These are phyloP conservation scores for Pichia nakasei DNA, from an alignment of 805 yeast genomes.

Conservation along the genomic window DNA sequence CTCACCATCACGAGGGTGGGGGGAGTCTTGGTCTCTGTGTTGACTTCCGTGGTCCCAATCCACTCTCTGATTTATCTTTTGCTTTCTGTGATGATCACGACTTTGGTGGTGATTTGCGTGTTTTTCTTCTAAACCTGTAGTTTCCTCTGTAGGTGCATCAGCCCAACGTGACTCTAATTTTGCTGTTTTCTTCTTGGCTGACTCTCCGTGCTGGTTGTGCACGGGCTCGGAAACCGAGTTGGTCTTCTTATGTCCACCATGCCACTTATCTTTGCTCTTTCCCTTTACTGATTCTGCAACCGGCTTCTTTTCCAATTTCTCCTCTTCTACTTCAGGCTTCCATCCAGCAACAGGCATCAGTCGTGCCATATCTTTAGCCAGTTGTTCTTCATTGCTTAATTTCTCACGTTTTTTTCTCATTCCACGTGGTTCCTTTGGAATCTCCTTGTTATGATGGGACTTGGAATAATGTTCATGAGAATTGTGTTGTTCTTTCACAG, in stretches of 20 bases:
- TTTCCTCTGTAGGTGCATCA: neutral
- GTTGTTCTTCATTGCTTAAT: neutral
- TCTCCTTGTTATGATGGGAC: too few relatives aligned
- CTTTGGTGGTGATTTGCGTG: neutral
- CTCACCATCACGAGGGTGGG: too few relatives aligned
- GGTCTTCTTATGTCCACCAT: too few relatives aligned
- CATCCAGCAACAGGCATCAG: constrained; percentile 9
- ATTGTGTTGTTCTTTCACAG: too few relatives aligned
- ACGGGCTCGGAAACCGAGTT: neutral
- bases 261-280: too few relatives aligned
- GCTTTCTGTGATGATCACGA: too few relatives aligned
- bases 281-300: too few relatives aligned
- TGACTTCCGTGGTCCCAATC: too few relatives aligned
- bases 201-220: too few relatives aligned
- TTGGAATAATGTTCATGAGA: too few relatives aligned
- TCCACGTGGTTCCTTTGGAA: neutral
- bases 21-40: too few relatives aligned
- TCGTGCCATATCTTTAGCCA: constrained; percentile 3
- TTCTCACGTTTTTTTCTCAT: neutral
- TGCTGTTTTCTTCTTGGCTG: neutral
- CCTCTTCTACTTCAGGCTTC: constrained; percentile 4
- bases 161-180: neutral
- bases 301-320: neutral
- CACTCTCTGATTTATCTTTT: too few relatives aligned
- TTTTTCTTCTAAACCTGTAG: neutral